A percentile compares a stretch with the other conserved stretches of the same genome.
Conservation (phyloP, 441 rosid genomes). For the Hypseocharis bilobata region DNA sequence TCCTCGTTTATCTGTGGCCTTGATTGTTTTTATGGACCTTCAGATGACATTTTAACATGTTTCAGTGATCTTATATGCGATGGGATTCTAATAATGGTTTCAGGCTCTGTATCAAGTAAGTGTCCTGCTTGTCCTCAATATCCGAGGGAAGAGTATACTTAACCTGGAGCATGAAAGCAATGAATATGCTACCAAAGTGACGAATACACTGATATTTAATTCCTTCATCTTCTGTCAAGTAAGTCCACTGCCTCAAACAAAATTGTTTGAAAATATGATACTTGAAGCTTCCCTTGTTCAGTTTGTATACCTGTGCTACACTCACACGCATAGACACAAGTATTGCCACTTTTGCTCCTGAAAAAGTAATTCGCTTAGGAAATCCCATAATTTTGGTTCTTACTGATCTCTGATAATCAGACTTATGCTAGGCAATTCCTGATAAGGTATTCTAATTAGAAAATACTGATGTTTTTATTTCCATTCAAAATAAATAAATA, state of each 20-base stretch:
- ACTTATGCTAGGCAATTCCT: no score
- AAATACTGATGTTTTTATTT: no score
- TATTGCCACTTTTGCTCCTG: no score
- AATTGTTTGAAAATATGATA: background rate
- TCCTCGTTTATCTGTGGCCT: background rate
- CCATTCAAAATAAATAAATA: no score
- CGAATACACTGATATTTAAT: slow-evolving; percentile 82
- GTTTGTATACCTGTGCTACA: no score
- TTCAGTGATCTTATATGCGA: background rate
- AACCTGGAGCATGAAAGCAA: slow-evolving; percentile 30
- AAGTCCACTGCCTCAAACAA: slow-evolving; percentile 19
- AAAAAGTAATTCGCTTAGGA: no score
- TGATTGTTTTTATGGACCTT: background rate
- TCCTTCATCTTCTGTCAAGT: slow-evolving; percentile 91
- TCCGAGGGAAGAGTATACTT: slow-evolving; percentile 57
- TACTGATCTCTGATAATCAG: no score
- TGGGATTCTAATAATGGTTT: slow-evolving; percentile 14
- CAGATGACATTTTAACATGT: background rate
- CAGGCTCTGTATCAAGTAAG: slow-evolving; percentile 83
- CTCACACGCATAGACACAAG: no score
- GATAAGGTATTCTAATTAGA: no score
- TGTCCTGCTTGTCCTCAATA: slow-evolving; percentile 66
- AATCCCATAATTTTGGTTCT: no score
- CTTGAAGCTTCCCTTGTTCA: background rate
- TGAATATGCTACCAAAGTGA: slow-evolving; percentile 49